Evolutionary conservation across 2,329 filamentous ascomycete species (phyloP), one percentile per base, ranked within the genome.

Genomic region (Pezizomycotina sp.): DNA sequence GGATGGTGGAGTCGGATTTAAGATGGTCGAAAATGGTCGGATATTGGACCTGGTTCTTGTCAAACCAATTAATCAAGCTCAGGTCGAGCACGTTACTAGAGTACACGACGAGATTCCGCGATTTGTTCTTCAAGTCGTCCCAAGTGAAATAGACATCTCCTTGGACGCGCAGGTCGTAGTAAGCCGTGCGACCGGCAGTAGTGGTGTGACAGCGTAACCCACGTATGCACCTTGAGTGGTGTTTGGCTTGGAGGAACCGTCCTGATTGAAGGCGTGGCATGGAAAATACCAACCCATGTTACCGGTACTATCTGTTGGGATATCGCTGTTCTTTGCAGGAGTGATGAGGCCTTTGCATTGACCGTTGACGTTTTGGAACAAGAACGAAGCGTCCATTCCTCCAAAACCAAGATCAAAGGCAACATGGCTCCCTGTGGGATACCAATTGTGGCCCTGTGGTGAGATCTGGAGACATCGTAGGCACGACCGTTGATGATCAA

Each of bases 331-430:
- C 1, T 66, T 55, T 1, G 77, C 70, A 5, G 66, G 58, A 1
- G 71, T 92, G 54, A 98, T 92, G 38, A 95, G 60, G 6, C 69
- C 78, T 61, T 95, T 98, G 68, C 89, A 98, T 45, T 78, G 79
- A 30, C 89, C 91, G 51, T 98, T 98, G 57, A 98, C 89, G 48
- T 95, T 92, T 56, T 98, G 89, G 60, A 98, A 98, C 53, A 98
- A 61, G 56, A 98, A 98, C 54, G 84, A 95, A 39, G 81, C 86
- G 55, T 98, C 91, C 57, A 79, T 69, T n/a, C 84, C 89, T 36
- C 74, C 76, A 50, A 86, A 72, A 53, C 80, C 38, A n/a, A 92
- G 61, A 55, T 93, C 83, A 53, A 73, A 95, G 9, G 98, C 63
- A 15, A 98, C 74, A 52, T 95, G 16, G 78, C 64, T 19, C 66